Evolutionary conservation across 176 grass and related monocot species (phyloP).

Genomic region (Aegilops umbellulata): DNA sequence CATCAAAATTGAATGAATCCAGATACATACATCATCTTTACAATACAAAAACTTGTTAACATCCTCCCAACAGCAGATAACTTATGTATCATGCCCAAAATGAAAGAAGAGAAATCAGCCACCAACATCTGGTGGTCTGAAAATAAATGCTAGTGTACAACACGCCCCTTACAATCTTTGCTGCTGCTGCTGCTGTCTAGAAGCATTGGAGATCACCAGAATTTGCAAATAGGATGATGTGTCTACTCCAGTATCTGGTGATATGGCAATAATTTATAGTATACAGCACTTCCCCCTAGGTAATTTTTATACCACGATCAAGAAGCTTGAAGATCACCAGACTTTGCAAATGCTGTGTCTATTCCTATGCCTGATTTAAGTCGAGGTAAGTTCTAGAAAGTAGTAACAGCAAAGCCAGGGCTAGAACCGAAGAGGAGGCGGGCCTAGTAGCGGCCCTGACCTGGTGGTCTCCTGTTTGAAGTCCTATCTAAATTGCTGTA

Average conservation of each 20-base stretch:
- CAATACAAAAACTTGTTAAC: conserved; percentile 9
- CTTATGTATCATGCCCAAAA: neutral
- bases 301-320: neutral
- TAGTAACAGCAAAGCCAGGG: conserved; percentile 11
- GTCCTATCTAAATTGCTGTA: conserved; percentile 52
- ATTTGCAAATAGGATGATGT: conserved; percentile 9
- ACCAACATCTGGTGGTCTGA: neutral
- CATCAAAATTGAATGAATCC: conserved; percentile 25
- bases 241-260: neutral
- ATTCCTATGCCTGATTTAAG: neutral
- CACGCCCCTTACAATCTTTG: neutral
- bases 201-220: conserved; percentile 1
- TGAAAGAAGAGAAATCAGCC: neutral
- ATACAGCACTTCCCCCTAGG: neutral
- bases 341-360: conserved; percentile 16
- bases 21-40: conserved; percentile 17
- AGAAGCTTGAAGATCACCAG: neutral
- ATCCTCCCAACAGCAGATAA: neutral
- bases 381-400: conserved; percentile 11
- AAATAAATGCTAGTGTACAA: conserved; percentile 31
- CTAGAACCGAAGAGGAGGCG: conserved; percentile 4
- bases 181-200: neutral
- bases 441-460: conserved; percentile 54
- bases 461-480: conserved; percentile 56
- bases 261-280: neutral